phyloP scores from a whole-genome alignment of 2,329 filamentous ascomycete genomes.

The Diaporthe velutina region DNA sequence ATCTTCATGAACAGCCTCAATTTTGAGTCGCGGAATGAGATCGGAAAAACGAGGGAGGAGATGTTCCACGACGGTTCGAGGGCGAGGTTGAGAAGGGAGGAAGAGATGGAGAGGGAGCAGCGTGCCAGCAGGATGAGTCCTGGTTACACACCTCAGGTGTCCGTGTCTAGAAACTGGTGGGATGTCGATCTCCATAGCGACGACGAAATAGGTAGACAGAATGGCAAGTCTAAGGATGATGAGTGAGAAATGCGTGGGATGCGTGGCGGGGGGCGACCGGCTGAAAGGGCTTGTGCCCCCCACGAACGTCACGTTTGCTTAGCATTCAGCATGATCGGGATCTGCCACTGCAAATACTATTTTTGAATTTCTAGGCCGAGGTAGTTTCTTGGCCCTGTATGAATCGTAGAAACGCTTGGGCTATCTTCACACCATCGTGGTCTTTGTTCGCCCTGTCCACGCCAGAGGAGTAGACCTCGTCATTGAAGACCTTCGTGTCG shows the following conservation, averaged over 20 bases:
- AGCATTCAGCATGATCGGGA: not conserved
- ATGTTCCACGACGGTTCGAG: slow-evolving; percentile 63
- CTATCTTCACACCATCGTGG: slow-evolving; percentile 86
- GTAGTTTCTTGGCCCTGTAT: slow-evolving; percentile 60
- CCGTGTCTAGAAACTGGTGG: slow-evolving; percentile 52
- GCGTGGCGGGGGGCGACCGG: not conserved
- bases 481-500: slow-evolving; percentile 75
- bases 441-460: slow-evolving; percentile 73
- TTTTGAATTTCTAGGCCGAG: slow-evolving; percentile 4
- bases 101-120: slow-evolving; percentile 52
- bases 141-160: slow-evolving; percentile 41
- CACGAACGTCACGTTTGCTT: not conserved
- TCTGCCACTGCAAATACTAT: slow-evolving; percentile 1
- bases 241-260: not conserved
- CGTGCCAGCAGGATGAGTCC: slow-evolving; percentile 40
- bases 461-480: slow-evolving; percentile 77
- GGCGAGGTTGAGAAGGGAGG: slow-evolving; percentile 62
- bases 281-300: not conserved
- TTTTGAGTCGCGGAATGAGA: slow-evolving; percentile 34
- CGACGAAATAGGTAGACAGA: slow-evolving; percentile 42
- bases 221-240: slow-evolving; percentile 1
- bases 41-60: slow-evolving; percentile 65
- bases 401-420: slow-evolving; percentile 81
- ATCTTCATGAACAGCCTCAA: slow-evolving; percentile 40
- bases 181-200: slow-evolving; percentile 45